Evolutionary conservation across 2,329 filamentous ascomycete species (phyloP), one percentile per base, ranked within the genome.

Genomic region (Beauveria australis): DNA sequence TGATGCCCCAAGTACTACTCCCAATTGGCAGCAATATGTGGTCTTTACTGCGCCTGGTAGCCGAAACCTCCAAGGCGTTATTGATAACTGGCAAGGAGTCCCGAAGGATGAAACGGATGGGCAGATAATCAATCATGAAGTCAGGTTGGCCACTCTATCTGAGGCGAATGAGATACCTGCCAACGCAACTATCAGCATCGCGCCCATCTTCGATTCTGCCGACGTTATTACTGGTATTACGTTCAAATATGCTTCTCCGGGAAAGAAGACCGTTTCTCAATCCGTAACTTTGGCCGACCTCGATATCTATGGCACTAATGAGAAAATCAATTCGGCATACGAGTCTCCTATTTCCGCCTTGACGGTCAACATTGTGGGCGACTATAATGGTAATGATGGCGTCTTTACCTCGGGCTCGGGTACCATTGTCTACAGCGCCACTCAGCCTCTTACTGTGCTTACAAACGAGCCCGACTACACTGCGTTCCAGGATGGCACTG

Each of bases 281-380:
- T 43, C 40, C 3, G 4, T 43, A n/a, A 43, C 40, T 43, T 9
- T 43, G 40, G 40, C 40, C 40, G 40, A 43, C 40, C 40, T 43
- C 18, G 40, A 43, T 8, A 43, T 46, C 19, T 46, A 46, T 9
- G 44, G 44, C 10, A 19, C 19, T 10, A 12, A 4, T 10, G 18
- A 46, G 9, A 19, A 46, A 2, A 46, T 46, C 19, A 73, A 70
- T 5, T 69, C 76, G 65, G 41, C n/a, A 5, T 54, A 54, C 10
- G 52, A 54, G 22, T 43, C 52, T 16, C 52, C 52, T 5, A 54
- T 54, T 8, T 30, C 52, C 16, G 52, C 52, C 12, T 7, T 54
- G 16, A 54, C 52, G 24, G 7, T 54, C 19, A 54, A 54, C 41
- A 54, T 54, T 40, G 52, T 54, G 18, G 33, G 16, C 16, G 52